phyloP scores from a whole-genome alignment of 2,329 filamentous ascomycete species.

The Clonostachys rosea region DNA sequence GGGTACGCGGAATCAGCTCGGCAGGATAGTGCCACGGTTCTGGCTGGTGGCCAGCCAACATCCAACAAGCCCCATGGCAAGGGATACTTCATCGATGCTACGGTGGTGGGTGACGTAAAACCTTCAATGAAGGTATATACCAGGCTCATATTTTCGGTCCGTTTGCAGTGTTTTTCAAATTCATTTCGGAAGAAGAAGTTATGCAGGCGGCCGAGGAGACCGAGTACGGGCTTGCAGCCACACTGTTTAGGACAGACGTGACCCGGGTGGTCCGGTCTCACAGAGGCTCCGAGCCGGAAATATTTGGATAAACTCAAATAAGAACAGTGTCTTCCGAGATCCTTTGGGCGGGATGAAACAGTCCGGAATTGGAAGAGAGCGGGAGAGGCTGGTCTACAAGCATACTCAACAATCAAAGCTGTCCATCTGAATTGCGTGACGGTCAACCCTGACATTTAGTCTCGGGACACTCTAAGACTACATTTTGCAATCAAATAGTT shows the following conservation, averaged over 20 bases:
- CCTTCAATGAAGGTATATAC: constrained; percentile 11
- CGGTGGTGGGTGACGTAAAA: constrained; percentile 9
- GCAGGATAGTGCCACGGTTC: constrained; percentile 54
- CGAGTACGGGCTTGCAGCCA: constrained; percentile 45
- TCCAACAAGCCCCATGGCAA: constrained; percentile 32
- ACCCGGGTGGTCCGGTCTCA: constrained; percentile 23
- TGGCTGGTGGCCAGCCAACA: constrained; percentile 52
- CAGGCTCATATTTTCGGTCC: constrained; percentile 17
- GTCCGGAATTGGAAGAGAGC: constrained; percentile 72
- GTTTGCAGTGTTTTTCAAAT: constrained; percentile 10
- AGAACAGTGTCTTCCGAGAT: constrained; percentile 54
- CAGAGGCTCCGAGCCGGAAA: constrained; percentile 23
- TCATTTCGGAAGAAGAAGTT: constrained; percentile 12
- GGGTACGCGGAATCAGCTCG: constrained; percentile 48
- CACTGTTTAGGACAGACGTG: constrained; percentile 49
- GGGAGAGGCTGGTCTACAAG: constrained; percentile 57
- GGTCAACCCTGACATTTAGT: too few relatives aligned
- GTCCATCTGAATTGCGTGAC: constrained; percentile 12
- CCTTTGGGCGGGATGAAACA: constrained; percentile 76
- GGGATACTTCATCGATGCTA: constrained; percentile 7
- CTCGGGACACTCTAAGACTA: too few relatives aligned
- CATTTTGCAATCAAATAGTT: too few relatives aligned
- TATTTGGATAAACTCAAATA: constrained; percentile 7
- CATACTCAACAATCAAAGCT: constrained; percentile 27
- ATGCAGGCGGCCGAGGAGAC: constrained; percentile 23